Base-by-base conservation (phyloP, 257 asterid genomes). In the Dorcoceras hygrometricum region DNA sequence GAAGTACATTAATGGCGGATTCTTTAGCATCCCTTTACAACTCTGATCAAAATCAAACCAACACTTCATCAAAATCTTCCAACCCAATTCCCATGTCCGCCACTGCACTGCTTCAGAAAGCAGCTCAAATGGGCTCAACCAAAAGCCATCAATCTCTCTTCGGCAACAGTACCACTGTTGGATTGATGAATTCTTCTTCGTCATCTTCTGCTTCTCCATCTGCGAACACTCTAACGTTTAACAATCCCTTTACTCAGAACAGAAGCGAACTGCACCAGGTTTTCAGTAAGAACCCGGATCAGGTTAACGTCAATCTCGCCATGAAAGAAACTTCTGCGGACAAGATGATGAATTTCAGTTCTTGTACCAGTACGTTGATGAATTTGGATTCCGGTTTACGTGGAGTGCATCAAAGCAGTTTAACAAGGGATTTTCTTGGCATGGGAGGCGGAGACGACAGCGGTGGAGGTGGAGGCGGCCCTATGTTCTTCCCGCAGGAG, bases 341-440 rank as follows among this genome's bases (percentile, higher is more conserved):
- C 34, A 76, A n/a, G 0, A 57, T 80, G 70, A 78, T 77, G 82
- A 87, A 71, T 63, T 76, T 84, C 65, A 36, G 77, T 32, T 48
- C 81, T 0, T 58, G 79, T 0, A 66, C 73, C 2, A 75, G 63
- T 32, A 14, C 27, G 27, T 51, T 76, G 16, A 8, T 73, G 65
- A 78, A 66, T 70, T 70, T 79, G 70, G 77, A 76, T 14, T 71
- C 77, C 3, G 86, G 76, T 24, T 51, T 74, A 76, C 80, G 76
- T 76, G 84, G 82, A 36, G 71, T 78, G 51, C 83, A 78, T 46
- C 54, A 18, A 72, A 43, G 72, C 43, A 63, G 90, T 25, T 61
- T 87, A 69, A 91, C 98, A 5, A 82, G 98, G 71, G 98, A 92
- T 70, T 92, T 92, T 81, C 90, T 92, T 3, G 98, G 98, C 22